Evolutionary conservation across 495 filamentous ascomycete genomes (phyloP), one percentile per base, ranked within the genome.

Genomic region (Amorphotheca resinae): DNA sequence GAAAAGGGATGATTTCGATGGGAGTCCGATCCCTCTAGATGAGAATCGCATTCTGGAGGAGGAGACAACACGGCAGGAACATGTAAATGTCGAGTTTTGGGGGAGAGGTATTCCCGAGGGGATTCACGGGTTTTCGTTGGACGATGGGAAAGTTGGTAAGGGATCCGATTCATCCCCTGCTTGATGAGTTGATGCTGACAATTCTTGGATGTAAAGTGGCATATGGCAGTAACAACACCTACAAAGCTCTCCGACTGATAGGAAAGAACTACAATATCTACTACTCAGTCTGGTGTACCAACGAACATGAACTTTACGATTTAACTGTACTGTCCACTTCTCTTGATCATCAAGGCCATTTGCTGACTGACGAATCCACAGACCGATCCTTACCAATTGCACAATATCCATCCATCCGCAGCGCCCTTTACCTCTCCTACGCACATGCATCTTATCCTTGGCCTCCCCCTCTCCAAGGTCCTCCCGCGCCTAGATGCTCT

Each of bases 51-150:
- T 54, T 14, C 36, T 39, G 2, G 54, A 50, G 4, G 43, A 50
- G 21, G 49, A 49, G 32, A 32, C 21, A 1, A 22, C 14, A 2
- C 47, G 61, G 12, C 64, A 73, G 36, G 79, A 80, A 47, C 69
- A 77, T 60, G 69, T 70, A 7, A 74, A 67, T 12, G 69, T 79
- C 4, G 76, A 80, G 50, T 79, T 64, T 47, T 79, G 76, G 76
- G 74, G 75, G 0, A 16, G 39, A 2, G 62, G 56, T 0, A 54
- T 72, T 18, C 49, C 60, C 0, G 74, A 79, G 50, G 72, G 74
- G 0, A 52, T 52, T 1, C 47, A 60, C 38, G 45, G 50, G 3
- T 46, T 52, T 44, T 28, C 51, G 33, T 52, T 51, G 25, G 41
- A 35, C 35, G 22, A 41, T 45, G 38, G 38, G 23, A 40, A 41